Conservation (phyloP, 1,284 basidiomycete genomes). For the Heterobasidion irregulare region DNA sequence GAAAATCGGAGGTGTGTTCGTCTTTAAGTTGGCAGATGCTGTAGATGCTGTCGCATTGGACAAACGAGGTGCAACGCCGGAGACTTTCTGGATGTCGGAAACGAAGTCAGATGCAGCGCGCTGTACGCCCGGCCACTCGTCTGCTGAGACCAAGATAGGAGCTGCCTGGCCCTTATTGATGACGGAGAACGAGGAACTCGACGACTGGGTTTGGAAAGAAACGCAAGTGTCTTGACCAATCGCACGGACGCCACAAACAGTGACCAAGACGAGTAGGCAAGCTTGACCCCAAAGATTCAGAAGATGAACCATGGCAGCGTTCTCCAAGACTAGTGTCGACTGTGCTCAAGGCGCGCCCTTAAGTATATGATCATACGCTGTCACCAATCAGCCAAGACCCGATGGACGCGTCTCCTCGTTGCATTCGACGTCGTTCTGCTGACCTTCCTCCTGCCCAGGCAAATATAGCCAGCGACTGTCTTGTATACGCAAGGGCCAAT, state of each 20-base stretch:
- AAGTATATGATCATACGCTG: too few species aligned
- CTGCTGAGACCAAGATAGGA: constrained; percentile 41
- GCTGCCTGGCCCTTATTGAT: constrained; percentile 36
- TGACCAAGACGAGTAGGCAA: background rate
- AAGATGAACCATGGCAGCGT: too few species aligned
- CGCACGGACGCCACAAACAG: constrained; percentile 9
- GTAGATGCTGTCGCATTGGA: constrained; percentile 32
- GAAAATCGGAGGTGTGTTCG: constrained; percentile 37
- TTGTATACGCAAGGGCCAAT: too few species aligned
- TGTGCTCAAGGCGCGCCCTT: too few species aligned
- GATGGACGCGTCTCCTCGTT: too few species aligned
- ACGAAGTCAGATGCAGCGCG: constrained; percentile 54
- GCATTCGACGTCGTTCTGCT: too few species aligned
- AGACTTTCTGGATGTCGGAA: constrained; percentile 52
- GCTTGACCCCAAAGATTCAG: background rate
- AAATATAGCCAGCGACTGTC: too few species aligned
- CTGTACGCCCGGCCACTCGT: constrained; percentile 61
- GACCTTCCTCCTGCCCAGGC: too few species aligned
- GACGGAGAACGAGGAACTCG: constrained; percentile 27
- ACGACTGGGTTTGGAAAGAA: constrained; percentile 18
- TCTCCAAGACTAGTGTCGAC: too few species aligned
- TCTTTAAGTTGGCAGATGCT: constrained; percentile 10
- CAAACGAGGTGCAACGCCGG: constrained; percentile 39
- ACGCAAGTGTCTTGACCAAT: constrained; percentile 26
- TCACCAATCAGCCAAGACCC: too few species aligned